phyloP scores from a whole-genome alignment of 495 filamentous ascomycete species.

The Podospora sp. region DNA sequence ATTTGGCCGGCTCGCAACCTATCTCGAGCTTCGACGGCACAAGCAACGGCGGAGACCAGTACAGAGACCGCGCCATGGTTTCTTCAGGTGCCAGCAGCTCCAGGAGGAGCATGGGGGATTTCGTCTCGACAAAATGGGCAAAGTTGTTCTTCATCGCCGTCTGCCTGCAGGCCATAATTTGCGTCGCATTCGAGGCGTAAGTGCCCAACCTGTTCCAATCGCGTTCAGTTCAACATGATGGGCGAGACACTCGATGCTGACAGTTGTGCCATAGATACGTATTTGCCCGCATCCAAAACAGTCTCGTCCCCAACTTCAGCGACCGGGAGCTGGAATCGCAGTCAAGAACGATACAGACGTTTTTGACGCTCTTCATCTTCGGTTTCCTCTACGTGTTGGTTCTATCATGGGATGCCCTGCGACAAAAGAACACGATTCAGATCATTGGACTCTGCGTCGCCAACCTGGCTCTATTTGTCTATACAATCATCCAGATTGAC shows the following conservation, averaged over 20 bases:
- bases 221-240: conserved; percentile 4
- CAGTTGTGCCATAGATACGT: conserved; percentile 60
- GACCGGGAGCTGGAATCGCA: conserved; percentile 41
- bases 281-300: conserved; percentile 67
- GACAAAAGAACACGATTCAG: conserved; percentile 97
- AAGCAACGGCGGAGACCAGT: conserved; percentile 30
- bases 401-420: conserved; percentile 88
- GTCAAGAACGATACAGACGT: conserved; percentile 78
- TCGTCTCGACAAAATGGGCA: conserved; percentile 81
- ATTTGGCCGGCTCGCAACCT: conserved; percentile 40
- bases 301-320: conserved; percentile 39
- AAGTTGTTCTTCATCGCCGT: conserved; percentile 80
- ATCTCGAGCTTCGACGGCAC: conserved; percentile 40
- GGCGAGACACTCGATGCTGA: neutral
- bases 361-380: conserved; percentile 95
- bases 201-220: conserved; percentile 36
- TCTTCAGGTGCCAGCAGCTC: conserved; percentile 26
- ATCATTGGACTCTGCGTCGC: conserved; percentile 92
- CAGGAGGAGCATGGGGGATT: conserved; percentile 57
- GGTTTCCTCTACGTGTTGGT: conserved; percentile 90
- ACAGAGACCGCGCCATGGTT: conserved; percentile 33
- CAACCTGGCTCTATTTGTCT: conserved; percentile 87
- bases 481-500: conserved; percentile 87
- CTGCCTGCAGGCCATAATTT: conserved; percentile 73
- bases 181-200: conserved; percentile 83